phyloP scores from a whole-genome alignment of 2,329 filamentous ascomycete species.

The Ophidiomyces ophidiicola region DNA sequence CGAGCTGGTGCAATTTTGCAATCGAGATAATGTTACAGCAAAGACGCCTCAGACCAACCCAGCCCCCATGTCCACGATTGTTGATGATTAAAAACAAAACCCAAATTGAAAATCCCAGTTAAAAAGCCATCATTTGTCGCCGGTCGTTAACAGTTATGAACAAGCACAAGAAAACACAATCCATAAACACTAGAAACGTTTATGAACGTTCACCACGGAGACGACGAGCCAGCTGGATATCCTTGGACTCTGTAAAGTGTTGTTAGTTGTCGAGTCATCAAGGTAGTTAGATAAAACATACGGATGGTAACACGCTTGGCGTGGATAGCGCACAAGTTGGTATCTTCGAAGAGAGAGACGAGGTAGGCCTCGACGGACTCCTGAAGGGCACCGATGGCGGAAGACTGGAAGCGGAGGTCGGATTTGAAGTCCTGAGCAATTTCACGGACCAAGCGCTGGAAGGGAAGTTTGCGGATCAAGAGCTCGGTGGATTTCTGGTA shows the following conservation, averaged over 20 bases:
- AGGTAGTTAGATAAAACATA: slow-evolving; percentile 22
- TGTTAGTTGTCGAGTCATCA: slow-evolving; percentile 26
- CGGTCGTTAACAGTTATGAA: slow-evolving; percentile 30
- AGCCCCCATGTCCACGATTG: slow-evolving; percentile 13
- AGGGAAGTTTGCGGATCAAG: slow-evolving; percentile 91
- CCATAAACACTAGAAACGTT: slow-evolving; percentile 20
- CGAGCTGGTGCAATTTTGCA: slow-evolving; percentile 8
- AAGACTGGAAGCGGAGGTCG: slow-evolving; percentile 94
- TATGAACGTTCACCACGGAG: slow-evolving; percentile 89
- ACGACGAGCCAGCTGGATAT: slow-evolving; percentile 90
- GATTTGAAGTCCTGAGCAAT: slow-evolving; percentile 94
- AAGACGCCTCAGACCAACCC: slow-evolving; percentile 16
- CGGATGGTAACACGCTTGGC: slow-evolving; percentile 98
- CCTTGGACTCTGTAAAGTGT: slow-evolving; percentile 50
- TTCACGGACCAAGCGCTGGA: slow-evolving; percentile 94
- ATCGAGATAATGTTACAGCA: slow-evolving; percentile 14
- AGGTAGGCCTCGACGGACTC: slow-evolving; percentile 98
- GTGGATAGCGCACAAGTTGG: slow-evolving; percentile 96
- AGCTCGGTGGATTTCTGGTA: slow-evolving; percentile 98
- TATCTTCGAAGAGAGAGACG: slow-evolving; percentile 95
- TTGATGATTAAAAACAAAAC: slow-evolving; percentile 21
- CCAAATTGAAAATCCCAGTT: slow-evolving; percentile 30
- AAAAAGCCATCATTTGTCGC: slow-evolving; percentile 35
- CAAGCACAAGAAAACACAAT: slow-evolving; percentile 24
- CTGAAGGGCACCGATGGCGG: slow-evolving; percentile 91